These are phyloP conservation scores for Penicillium egyptiacum DNA, from an alignment of 495 filamentous ascomycete species.

Conservation along the genomic window DNA sequence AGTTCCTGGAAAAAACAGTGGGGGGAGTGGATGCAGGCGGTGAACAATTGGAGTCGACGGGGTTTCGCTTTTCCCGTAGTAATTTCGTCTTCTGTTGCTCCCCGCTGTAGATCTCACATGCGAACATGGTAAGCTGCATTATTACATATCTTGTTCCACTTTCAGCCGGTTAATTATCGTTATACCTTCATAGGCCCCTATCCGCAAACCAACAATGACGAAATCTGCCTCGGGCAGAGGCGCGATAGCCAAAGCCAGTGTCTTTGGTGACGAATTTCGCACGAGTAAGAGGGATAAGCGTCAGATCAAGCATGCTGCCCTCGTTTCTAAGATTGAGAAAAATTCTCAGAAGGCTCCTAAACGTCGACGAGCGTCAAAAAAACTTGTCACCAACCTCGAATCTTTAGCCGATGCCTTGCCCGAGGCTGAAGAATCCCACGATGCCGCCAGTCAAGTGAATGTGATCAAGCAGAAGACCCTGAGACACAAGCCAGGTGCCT, in stretches of 20 bases:
- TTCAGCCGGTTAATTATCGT: constrained; percentile 19
- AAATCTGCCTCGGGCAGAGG: constrained; percentile 32
- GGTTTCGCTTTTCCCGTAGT: constrained; percentile 12
- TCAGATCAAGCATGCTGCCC: constrained; percentile 68
- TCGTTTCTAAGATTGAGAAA: constrained; percentile 75
- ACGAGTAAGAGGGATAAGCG: constrained; percentile 77
- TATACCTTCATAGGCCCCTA: constrained; percentile 29
- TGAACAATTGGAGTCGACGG: constrained; percentile 6
- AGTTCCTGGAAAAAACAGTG: constrained; percentile 7
- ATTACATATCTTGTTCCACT: constrained; percentile 15
- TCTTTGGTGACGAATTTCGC: constrained; percentile 52
- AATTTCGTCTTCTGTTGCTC: constrained; percentile 8
- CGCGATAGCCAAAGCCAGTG: constrained; percentile 26
- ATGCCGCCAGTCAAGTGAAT: constrained; percentile 39
- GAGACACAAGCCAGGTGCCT: constrained; percentile 69
- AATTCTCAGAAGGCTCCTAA: constrained; percentile 49
- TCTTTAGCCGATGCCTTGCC: constrained; percentile 78
- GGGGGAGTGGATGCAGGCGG: constrained; percentile 13
- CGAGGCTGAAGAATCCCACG: constrained; percentile 40
- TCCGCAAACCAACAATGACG: constrained; percentile 25
- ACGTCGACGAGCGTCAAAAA: constrained; percentile 68
- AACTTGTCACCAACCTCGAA: constrained; percentile 73
- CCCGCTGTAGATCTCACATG: constrained; percentile 16
- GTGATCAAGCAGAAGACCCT: constrained; percentile 69
- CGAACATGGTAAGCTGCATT: constrained; percentile 17